Base-by-base conservation (phyloP, 208 protist genomes). In the Trypanosoma melophagium region DNA sequence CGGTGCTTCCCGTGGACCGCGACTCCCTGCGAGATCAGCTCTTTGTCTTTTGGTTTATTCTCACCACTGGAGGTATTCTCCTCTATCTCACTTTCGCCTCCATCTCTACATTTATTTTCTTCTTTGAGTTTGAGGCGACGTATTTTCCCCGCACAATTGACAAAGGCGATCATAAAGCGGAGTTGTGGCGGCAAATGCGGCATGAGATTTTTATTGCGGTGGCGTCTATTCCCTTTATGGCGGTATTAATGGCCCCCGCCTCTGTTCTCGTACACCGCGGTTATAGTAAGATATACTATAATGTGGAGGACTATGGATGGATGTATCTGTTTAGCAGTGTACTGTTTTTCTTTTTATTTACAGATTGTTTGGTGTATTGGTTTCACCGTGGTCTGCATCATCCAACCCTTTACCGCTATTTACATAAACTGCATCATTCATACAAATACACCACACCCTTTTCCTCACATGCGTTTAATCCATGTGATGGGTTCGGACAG, bases 301-400 rank as follows among this genome's bases (percentile, higher is more conserved):
- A 87, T 60, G 71, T 96, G 14, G 59, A 80, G 24, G 91, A 94
- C 60, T 92, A 94, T 71, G 90, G 89, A 25, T 83, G 74, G 75
- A 13, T 52, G 2, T 95, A 92, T 74, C 69, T 96, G 40, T 25
- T 84, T n/a, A 16, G 92, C 24, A 86, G 76, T 51, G 75, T 75
- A 10, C 7, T 96, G 14, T 31, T 83, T 38, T 98, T 97, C 70
- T 86, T 97, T 51, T 38, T 86, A 41, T 97, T 97, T 77, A 97
- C 92, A 31, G 96, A 98, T 80, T 93, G 89, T 53, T 77, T 87
- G 77, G 93, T 98, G 66, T 98, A 98, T 81, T 97, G 92, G 89
- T 93, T 98, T 66, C 96, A 98, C 76, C 84, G 96, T 19, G 82
- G 81, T n/a, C 74, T 97, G 49, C 95, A 97, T 79, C 83, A 90